A percentile compares a stretch with the other conserved stretches of the same genome.
phyloP scores from a whole-genome alignment of 2,329 filamentous ascomycete genomes.

The Xylariomycetidae sp. region DNA sequence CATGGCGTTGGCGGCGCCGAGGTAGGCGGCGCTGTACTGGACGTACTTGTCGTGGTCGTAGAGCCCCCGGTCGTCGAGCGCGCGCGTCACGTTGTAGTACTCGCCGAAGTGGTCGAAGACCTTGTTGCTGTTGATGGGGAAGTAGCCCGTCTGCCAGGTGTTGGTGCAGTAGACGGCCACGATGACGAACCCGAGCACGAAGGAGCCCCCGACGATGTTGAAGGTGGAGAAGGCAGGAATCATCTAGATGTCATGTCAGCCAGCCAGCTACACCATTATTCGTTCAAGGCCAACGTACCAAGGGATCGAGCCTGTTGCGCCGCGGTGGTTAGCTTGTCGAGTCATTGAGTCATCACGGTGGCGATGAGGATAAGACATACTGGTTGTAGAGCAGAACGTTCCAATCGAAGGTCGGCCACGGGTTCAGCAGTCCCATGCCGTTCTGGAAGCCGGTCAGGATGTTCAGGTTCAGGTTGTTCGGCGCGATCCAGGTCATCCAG shows the following conservation, averaged over 20 bases:
- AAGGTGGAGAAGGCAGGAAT: no score
- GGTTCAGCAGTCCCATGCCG: slow-evolving; percentile 37
- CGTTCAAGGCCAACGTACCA: no score
- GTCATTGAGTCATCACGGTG: no score
- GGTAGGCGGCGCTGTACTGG: slow-evolving; percentile 61
- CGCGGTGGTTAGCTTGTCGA: no score
- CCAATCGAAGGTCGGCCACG: slow-evolving; percentile 41
- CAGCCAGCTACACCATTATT: no score
- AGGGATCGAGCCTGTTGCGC: no score
- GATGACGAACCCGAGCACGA: slow-evolving; percentile 54
- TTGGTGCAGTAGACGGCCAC: slow-evolving; percentile 56
- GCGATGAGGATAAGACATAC: no score
- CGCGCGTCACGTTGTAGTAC: slow-evolving; percentile 55
- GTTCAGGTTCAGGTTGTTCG: slow-evolving; percentile 26
- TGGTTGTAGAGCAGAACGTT: no score
- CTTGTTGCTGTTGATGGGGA: slow-evolving; percentile 57
- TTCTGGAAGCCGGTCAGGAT: slow-evolving; percentile 28
- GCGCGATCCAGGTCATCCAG: slow-evolving; percentile 51
- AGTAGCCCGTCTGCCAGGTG: slow-evolving; percentile 52
- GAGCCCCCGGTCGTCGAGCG: slow-evolving; percentile 50
- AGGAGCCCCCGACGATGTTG: slow-evolving; percentile 52
- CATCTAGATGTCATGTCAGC: slow-evolving; percentile 54
- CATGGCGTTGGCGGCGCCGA: slow-evolving; percentile 57
- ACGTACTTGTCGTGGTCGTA: slow-evolving; percentile 59
- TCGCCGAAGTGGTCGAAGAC: slow-evolving; percentile 61